Evolutionary conservation across 805 yeast species (phyloP), one percentile per base, ranked within the genome.

Genomic region (Kuraishia hungarica): DNA sequence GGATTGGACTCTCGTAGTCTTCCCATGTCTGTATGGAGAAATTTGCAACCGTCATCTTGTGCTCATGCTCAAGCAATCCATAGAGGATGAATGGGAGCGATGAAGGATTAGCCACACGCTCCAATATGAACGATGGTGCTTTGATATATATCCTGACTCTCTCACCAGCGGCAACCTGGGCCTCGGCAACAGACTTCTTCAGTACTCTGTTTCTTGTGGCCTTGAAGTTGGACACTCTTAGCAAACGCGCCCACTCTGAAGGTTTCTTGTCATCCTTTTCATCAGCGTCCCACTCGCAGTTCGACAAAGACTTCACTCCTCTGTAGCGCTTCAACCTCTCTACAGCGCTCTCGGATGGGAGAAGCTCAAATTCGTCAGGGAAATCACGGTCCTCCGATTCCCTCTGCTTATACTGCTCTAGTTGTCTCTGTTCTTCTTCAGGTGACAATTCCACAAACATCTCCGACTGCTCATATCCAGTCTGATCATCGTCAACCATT

Each of bases 291-390:
- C 99, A 93, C 48, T 81, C 78, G 60, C 94, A 83, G 56, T 85
- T 83, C 53, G 87, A 83, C 58, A 96, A 71, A 43, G 88, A 87
- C 69, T 89, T 89, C 60, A 92, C 79, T 57, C 98, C 98, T 69
- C 97, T 80, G 70, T 90, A 93, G 58, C 91, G 81, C 29, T 76
- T 71, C 56, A 94, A 76, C 59, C 89, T 79, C 59, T 91, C 90
- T 62, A 79, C 80, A 10, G 89, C 98, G 4, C 87, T 78, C 60
- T 81, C 92, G 5, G 70, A 66, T 29, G 97, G 97, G 51, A 77
- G 79, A 49, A 94, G 72, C 68, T 94, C 98, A 55, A 93, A 72
- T 72, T 94, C 99, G 71, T 94, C 99, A 0, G 98, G 98, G 76
- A 91, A 94, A 63, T 92, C 97, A 39, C 82, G 78, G 67, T 90